A percentile compares a stretch with the other conserved stretches of the same genome.
phyloP scores from a whole-genome alignment of 2,329 filamentous ascomycete genomes.

The Scedosporium dehoogii region DNA sequence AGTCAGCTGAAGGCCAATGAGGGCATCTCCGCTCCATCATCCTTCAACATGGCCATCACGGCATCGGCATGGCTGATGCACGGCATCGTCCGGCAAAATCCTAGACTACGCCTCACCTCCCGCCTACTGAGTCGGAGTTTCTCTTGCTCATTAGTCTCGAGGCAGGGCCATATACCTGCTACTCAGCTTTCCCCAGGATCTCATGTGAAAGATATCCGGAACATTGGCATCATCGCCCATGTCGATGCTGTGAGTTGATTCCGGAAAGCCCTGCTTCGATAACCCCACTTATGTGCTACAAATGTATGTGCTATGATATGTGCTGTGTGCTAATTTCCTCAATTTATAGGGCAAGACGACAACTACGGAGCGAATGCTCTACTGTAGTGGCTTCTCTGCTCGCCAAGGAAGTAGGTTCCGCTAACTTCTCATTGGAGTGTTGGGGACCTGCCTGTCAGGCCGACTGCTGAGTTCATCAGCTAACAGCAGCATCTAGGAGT shows the following conservation, averaged over 20 bases:
- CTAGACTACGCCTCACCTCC: background rate
- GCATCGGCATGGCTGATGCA: conserved; percentile 2
- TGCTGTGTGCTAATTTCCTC: background rate
- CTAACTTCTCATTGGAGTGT: conserved; percentile 1
- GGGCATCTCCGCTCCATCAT: background rate
- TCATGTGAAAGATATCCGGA: conserved; percentile 50
- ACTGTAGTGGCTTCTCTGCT: conserved; percentile 82
- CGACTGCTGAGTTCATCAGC: background rate
- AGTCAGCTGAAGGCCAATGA: background rate
- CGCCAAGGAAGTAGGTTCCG: conserved; percentile 58
- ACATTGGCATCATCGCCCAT: conserved; percentile 97
- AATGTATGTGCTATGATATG: too few relatives aligned
- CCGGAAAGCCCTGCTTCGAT: too few relatives aligned
- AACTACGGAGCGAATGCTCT: conserved; percentile 98
- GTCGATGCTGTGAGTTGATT: conserved; percentile 65
- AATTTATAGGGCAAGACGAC: conserved; percentile 73
- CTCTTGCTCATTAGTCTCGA: background rate
- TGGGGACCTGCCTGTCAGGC: too few relatives aligned
- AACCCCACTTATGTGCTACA: too few relatives aligned
- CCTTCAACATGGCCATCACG: background rate
- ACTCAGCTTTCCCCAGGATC: background rate
- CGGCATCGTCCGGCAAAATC: conserved; percentile 1
- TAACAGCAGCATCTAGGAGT: conserved; percentile 51
- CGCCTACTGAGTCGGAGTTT: background rate
- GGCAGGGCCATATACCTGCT: background rate